Conservation (phyloP, 1,139 yeast genomes). For the Hanseniaspora gamundiae region DNA sequence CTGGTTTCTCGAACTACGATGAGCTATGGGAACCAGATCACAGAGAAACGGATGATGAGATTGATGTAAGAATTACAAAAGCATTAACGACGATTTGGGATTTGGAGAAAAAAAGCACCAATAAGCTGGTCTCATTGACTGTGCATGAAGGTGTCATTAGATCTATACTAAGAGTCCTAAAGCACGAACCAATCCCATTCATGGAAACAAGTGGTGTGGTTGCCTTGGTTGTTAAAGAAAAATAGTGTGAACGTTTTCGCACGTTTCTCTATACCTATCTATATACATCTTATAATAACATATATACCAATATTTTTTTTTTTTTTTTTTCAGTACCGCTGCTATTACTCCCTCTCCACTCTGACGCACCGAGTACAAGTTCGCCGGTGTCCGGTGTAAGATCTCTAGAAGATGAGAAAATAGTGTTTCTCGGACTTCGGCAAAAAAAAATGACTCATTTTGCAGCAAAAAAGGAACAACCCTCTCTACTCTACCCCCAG, state of each 20-base stretch:
- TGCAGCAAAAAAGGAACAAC: too few relatives aligned
- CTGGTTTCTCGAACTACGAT: conserved; percentile 38
- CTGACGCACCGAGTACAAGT: too few relatives aligned
- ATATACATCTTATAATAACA: too few relatives aligned
- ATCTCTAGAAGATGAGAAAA: too few relatives aligned
- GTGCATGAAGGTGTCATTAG: conserved; percentile 55
- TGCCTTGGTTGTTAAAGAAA: conserved; percentile 37
- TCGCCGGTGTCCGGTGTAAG: too few relatives aligned
- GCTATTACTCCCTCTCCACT: background rate
- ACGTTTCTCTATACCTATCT: background rate
- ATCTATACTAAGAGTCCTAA: conserved; percentile 37
- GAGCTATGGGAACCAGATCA: conserved; percentile 29
- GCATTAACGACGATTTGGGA: conserved; percentile 22
- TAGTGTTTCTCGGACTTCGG: too few relatives aligned
- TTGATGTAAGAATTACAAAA: conserved; percentile 35
- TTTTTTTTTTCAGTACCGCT: background rate
- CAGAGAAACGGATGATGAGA: conserved; percentile 37
- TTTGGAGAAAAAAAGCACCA: conserved; percentile 24
- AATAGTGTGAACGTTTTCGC: background rate
- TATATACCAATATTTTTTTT: background rate
- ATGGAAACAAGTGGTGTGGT: conserved; percentile 52
- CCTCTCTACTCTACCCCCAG: too few relatives aligned
- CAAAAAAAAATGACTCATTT: too few relatives aligned
- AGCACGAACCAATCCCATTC: conserved; percentile 39
- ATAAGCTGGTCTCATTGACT: conserved; percentile 35